Base-by-base conservation (phyloP, 106 monocot species). In the Platanthera zijinensis region DNA sequence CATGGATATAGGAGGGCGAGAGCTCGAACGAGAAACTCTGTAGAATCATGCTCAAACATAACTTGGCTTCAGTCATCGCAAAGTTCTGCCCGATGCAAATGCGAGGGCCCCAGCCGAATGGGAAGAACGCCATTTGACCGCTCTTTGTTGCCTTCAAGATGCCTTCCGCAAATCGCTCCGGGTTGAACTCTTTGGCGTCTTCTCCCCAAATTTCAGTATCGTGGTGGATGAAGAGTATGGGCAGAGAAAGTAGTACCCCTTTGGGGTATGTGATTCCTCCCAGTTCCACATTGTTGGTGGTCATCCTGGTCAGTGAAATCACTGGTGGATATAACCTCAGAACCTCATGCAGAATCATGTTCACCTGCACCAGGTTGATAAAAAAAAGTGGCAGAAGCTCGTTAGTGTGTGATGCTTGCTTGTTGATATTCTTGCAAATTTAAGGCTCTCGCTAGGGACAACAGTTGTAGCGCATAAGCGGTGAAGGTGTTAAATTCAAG, bases 21-120 rank as follows among this genome's bases (percentile, higher is more conserved):
- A 88, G 82, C 53, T 86, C 82, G 71, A 92, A 86, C 1, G 52
- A 78, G 54, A 92, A 92, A 11, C 70, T 57, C 51, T 86, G 80
- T 5, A 90, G 79, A n/a, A 90, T 87, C 48, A 62, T 84, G 6
- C 51, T 66, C 50, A 91, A 45, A 28, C 57, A 80, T 47, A 84
- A 66, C 82, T 84, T 91, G 9, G 86, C 84, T 80, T 91, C 88
- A 3, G 78, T 46, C 75, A 92, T 48, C 6, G 89, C 84, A 51
- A 89, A 92, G 54, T 77, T 86, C 54, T 84, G 84, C 30, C 92
- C 92, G 0, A 92, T 49, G 75, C 92, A 91, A 1, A 80, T 78
- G n/a, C 82, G 57, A 1, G 85, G 90, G 1, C 90, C 90, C 79
- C 84, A 74, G 10, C 90, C 84, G 51, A 88, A 91, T 5, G 90